phyloP scores from a whole-genome alignment of 768 basidiomycete genomes.

The Boletus barrowsii region DNA sequence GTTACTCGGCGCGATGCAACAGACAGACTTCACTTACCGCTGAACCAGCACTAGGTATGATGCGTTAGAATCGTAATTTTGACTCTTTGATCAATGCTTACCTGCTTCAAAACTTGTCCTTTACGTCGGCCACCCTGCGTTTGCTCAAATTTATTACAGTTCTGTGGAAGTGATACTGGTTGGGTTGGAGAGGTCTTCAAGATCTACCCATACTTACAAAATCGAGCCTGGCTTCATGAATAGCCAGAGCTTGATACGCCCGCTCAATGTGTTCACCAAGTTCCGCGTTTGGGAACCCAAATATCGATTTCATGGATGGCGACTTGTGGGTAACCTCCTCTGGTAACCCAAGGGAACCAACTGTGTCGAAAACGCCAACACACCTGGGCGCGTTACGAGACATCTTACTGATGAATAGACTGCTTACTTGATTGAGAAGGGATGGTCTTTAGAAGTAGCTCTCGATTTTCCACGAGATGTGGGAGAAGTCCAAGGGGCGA shows the following conservation, averaged over 20 bases:
- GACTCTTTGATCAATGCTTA: conserved; percentile 20
- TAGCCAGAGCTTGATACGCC: conserved; percentile 68
- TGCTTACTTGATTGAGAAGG: conserved; percentile 62
- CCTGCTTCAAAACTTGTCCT: conserved; percentile 63
- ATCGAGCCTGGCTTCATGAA: conserved; percentile 64
- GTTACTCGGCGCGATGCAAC: neutral
- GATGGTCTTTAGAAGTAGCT: conserved; percentile 42
- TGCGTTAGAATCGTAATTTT: conserved; percentile 4
- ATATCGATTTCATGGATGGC: conserved; percentile 46
- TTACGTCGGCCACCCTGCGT: conserved; percentile 48
- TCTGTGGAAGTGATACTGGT: conserved; percentile 32
- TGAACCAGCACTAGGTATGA: conserved; percentile 61
- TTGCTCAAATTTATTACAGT: conserved; percentile 63
- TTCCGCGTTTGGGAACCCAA: conserved; percentile 60
- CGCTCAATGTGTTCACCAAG: conserved; percentile 62
- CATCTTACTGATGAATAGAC: neutral
- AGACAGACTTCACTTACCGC: conserved; percentile 40
- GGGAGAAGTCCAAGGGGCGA: conserved; percentile 53
- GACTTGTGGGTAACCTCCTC: conserved; percentile 54
- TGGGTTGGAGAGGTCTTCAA: neutral
- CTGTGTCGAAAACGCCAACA: conserved; percentile 75
- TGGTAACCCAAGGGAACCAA: conserved; percentile 69
- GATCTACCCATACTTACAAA: conserved; percentile 46
- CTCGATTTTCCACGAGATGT: conserved; percentile 53
- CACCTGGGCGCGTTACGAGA: conserved; percentile 39